Evolutionary conservation across 495 filamentous ascomycete species (phyloP), one percentile per base, ranked within the genome.

Genomic region (Aspergillus conjunctus): DNA sequence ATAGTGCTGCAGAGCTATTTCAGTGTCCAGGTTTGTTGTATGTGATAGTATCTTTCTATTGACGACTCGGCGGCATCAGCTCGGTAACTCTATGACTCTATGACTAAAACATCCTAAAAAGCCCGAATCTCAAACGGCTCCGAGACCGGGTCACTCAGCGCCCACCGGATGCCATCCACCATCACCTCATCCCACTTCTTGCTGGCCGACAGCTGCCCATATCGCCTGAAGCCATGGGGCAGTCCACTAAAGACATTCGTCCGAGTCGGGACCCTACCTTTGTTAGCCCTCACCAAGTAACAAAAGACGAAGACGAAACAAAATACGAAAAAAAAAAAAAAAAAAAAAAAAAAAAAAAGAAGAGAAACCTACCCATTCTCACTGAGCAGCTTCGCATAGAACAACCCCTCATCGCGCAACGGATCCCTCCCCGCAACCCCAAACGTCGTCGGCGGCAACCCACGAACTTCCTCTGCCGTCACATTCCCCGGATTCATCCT

Each of bases 341-440:
- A n/a, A n/a, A 50, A 52, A 21, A 39, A n/a, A 56, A 33, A 21
- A 7, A 56, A 41, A 15, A 12, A 7, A 30, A 37, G n/a, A n/a
- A 3, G 30, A 31, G 14, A 53, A 44, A 61, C 79, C 69, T 67
- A 82, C 81, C 78, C 76, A 64, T 73, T 74, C 59, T 73, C 75
- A 54, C 66, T 72, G 12, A 83, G 63, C 56, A 77, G 65, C 68
- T 75, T 70, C 18, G 72, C 77, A 63, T 70, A 81, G 49, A 74
- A 67, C 18, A 84, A 46, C 7, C 66, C 79, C 67, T 83, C 77
- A 60, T 81, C 79, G 8, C 80, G 67, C 26, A 83, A 66, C 6
- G 74, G 73, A 66, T 83, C 79, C 67, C 69, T 66, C 0, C 81
- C 82, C 0, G 75, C 68, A 54, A 83, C 66, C 10, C 79, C 70